Conservation (phyloP, 495 filamentous ascomycete species). For the Penicillium atrosanguineum region DNA sequence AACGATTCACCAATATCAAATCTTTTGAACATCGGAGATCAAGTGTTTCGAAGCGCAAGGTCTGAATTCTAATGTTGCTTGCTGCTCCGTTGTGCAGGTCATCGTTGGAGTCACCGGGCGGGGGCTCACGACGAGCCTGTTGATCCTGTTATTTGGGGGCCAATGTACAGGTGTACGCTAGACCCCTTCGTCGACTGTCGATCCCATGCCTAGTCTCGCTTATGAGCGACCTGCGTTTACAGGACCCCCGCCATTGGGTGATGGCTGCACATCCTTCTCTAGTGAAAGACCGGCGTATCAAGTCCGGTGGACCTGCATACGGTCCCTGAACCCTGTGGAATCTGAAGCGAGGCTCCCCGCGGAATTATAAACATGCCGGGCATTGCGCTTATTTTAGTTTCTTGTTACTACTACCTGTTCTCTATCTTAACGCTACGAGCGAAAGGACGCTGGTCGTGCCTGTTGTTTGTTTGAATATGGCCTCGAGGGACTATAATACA, state of each 20-base stretch:
- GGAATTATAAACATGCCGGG: background rate
- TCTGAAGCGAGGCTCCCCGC: no score
- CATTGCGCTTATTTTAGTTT: background rate
- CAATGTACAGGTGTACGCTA: background rate
- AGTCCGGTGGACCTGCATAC: background rate
- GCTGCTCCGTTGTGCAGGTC: background rate
- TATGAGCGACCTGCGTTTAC: background rate
- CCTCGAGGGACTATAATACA: slow-evolving; percentile 6
- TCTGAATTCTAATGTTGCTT: background rate
- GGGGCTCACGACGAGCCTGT: background rate
- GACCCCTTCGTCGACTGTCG: background rate
- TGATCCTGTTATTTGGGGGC: background rate
- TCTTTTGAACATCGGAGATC: no score
- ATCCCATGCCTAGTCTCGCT: background rate
- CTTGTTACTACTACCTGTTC: background rate
- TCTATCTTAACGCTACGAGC: background rate
- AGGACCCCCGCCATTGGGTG: background rate
- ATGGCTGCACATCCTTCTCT: background rate
- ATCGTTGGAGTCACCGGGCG: background rate
- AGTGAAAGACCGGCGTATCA: background rate
- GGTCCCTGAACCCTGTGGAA: background rate
- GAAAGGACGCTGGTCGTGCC: background rate
- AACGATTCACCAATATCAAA: background rate
- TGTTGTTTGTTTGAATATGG: slow-evolving; percentile 1
- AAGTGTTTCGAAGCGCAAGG: no score